Evolutionary conservation across 1,284 basidiomycete species (phyloP), one percentile per base, ranked within the genome.

Genomic region (Leccinum fuscescens): DNA sequence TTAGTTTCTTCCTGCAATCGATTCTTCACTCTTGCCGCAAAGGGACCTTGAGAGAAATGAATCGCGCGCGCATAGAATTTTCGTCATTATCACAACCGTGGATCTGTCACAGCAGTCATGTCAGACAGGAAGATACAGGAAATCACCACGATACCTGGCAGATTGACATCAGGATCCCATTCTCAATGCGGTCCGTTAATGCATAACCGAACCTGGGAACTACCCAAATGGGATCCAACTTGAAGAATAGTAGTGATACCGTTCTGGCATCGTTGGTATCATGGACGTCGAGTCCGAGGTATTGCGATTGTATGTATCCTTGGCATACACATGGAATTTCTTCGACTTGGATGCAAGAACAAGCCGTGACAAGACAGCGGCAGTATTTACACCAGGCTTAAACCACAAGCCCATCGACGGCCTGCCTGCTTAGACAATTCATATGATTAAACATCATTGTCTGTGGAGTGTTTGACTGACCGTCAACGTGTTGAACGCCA

Each of bases 391-490:
- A 15, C 75, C 74, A 0, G 79, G 66, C n/a, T 78, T 74, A 76
- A 94, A 94, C 51, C 92, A 83, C 46, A 94, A 72, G 1, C 93
- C 92, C 79, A 91, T 89, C 1, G 86, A 83, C 17, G 92, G 93
- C 91, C 90, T 94, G 37, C 92, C 85, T 69, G 35, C 29, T 55
- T 6, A 15, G 42, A 51, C 5, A 4, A 39, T 27, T 37, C 55
- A 42, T 39, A 29, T 42, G 15, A 15, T 55, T 5, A 6, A 46
- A 46, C 11, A 33, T 4, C 20, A 12, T 20, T 27, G 3, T 46
- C 15, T 15, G 55, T 56, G 12, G 37, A 31, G 9, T n/a, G 39
- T 27, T 20, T 67, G 69, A 65, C 58, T 12, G 37, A 70, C 68
- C 68, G 37, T 69, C 68, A 14, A 65, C 55, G 15, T 58, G n/a